A percentile compares a stretch with the other conserved stretches of the same genome.
Evolutionary conservation across 345 rosid species (phyloP).

Genomic region (Camelina neglecta): DNA sequence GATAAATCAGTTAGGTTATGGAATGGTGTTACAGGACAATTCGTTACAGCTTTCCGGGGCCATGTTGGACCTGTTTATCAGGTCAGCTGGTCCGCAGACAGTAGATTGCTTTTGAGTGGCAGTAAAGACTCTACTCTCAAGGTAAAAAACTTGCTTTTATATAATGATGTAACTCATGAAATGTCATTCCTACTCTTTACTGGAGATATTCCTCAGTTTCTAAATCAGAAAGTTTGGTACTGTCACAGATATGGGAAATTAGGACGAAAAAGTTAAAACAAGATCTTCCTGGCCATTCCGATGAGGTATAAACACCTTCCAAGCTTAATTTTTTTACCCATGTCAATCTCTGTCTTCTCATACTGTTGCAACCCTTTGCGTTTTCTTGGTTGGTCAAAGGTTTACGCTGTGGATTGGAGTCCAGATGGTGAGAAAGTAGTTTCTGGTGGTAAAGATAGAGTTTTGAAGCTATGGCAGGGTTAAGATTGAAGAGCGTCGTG

Average conservation of each 20-base stretch:
- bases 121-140: constrained; percentile 96
- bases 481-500: constrained; percentile 38
- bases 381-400: constrained; percentile 46
- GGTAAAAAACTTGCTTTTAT: constrained; percentile 48
- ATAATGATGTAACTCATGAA: not conserved
- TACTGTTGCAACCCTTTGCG: constrained; percentile 5
- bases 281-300: constrained; percentile 97
- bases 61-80: constrained; percentile 98
- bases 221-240: constrained; percentile 20
- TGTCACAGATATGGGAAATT: constrained; percentile 79
- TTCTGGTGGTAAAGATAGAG: constrained; percentile 91
- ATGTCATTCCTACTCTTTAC: constrained; percentile 4
- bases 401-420: constrained; percentile 97
- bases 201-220: constrained; percentile 5
- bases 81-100: constrained; percentile 98
- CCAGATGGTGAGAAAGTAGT: constrained; percentile 99
- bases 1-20: constrained; percentile 92
- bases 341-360: not conserved
- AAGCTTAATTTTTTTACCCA: not conserved
- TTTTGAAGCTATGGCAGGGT: constrained; percentile 94
- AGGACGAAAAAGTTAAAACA: constrained; percentile 79
- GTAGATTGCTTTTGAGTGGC: constrained; percentile 94
- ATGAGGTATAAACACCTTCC: constrained; percentile 61
- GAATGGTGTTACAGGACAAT: constrained; percentile 88
- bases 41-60: constrained; percentile 83